Percentiles rank a stretch among this genome's conserved stretches.
These are phyloP conservation scores for Cytospora paraplurivora DNA, from an alignment of 2,329 filamentous ascomycete genomes.

Conservation along the genomic window DNA sequence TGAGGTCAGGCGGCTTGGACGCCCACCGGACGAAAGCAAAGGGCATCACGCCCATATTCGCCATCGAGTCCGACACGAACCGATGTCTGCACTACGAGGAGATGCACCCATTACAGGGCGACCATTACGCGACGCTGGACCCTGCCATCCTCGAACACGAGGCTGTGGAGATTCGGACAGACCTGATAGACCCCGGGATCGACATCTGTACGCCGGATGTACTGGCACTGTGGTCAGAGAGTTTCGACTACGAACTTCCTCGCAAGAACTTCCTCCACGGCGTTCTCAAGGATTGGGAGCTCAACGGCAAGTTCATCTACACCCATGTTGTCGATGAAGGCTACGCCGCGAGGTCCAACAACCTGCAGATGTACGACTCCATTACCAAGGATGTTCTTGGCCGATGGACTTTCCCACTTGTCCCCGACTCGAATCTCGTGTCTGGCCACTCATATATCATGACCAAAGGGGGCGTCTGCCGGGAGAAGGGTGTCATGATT, in stretches of 20 bases:
- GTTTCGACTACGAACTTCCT: constrained; percentile 81
- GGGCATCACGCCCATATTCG: constrained; percentile 78
- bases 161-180: constrained; percentile 81
- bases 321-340: constrained; percentile 80
- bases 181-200: constrained; percentile 91
- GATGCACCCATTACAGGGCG: constrained; percentile 68
- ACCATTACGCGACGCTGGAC: constrained; percentile 72
- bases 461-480: constrained; percentile 69
- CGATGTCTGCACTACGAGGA: constrained; percentile 95
- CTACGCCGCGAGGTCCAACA: constrained; percentile 84
- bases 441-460: constrained; percentile 75
- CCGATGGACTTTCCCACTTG: constrained; percentile 85
- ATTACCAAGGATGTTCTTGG: constrained; percentile 84
- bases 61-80: constrained; percentile 77
- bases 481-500: constrained; percentile 76
- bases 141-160: constrained; percentile 71
- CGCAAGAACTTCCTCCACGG: constrained; percentile 77
- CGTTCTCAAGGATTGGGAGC: constrained; percentile 92
- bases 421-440: constrained; percentile 85
- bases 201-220: constrained; percentile 98
- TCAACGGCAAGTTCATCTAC: constrained; percentile 97
- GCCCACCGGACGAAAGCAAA: constrained; percentile 77
- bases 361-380: constrained; percentile 85
- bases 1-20: constrained; percentile 71
- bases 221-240: constrained; percentile 92